A percentile compares a stretch with the other conserved stretches of the same genome.
Evolutionary conservation across 352 stramenopile species (phyloP).

Genomic region (Poterioochromonas sp.): DNA sequence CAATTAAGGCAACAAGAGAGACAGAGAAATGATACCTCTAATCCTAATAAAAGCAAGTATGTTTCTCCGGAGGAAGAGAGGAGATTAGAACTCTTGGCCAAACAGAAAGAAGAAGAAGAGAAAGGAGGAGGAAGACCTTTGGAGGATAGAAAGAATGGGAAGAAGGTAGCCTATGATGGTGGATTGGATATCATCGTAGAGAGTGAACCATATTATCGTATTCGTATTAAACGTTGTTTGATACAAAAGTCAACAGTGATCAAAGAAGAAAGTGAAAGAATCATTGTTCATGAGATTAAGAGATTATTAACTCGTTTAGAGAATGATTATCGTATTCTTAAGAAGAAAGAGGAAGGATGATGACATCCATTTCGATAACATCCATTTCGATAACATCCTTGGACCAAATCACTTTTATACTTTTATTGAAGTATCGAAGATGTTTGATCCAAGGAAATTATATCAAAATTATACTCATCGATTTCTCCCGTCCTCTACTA

Average conservation of each 20-base stretch:
- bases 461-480: no score
- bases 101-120: neutral
- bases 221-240: constrained; percentile 5
- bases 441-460: no score
- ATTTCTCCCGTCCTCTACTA: no score
- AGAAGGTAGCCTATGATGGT: neutral
- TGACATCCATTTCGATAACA: no score
- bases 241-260: neutral
- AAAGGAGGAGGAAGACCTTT: neutral
- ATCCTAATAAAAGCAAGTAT: neutral
- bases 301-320: neutral
- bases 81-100: neutral
- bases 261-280: constrained; percentile 18
- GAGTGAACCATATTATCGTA: neutral
- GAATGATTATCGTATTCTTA: neutral
- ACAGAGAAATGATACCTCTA: neutral
- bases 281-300: neutral
- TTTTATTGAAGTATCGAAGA: no score
- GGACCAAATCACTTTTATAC: no score
- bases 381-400: no score
- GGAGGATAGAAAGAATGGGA: neutral
- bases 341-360: no score
- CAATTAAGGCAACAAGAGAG: neutral
- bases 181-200: constrained; percentile 17
- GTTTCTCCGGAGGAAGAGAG: neutral